Percentiles rank a stretch among this genome's conserved stretches.
Conservation (phyloP, 2,329 filamentous ascomycete species). For the Pseudogymnoascus sp. region DNA sequence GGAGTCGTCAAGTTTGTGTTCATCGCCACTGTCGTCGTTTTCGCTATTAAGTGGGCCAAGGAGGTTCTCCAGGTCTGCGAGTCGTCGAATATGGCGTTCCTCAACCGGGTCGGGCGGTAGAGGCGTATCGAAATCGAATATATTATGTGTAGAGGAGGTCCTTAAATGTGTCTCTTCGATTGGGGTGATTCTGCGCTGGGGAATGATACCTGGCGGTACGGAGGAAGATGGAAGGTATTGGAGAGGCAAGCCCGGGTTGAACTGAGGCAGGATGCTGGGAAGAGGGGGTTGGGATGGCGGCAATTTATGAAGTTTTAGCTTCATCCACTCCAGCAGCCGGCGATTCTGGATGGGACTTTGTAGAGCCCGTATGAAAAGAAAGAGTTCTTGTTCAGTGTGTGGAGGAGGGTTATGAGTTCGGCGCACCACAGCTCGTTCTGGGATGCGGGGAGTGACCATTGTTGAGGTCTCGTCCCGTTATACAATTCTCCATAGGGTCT, state of each 20-base stretch:
- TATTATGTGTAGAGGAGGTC: no score
- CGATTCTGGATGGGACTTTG: not conserved
- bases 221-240: no score
- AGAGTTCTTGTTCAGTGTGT: not conserved
- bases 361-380: not conserved
- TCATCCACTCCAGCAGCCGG: not conserved
- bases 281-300: not conserved
- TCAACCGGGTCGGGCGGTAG: not conserved
- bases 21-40: no score
- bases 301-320: not conserved
- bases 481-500: no score
- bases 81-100: not conserved
- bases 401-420: not conserved
- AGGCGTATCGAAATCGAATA: no score
- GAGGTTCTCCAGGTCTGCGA: not conserved
- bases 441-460: not conserved
- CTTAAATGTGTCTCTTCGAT: not conserved
- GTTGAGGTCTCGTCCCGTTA: not conserved
- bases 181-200: not conserved
- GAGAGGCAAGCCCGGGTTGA: no score
- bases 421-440: not conserved
- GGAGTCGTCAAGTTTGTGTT: not conserved
- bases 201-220: no score
- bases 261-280: not conserved
- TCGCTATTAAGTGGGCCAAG: not conserved